Conservation (phyloP, 305 asterid genomes). For the Salvia sclarea region DNA sequence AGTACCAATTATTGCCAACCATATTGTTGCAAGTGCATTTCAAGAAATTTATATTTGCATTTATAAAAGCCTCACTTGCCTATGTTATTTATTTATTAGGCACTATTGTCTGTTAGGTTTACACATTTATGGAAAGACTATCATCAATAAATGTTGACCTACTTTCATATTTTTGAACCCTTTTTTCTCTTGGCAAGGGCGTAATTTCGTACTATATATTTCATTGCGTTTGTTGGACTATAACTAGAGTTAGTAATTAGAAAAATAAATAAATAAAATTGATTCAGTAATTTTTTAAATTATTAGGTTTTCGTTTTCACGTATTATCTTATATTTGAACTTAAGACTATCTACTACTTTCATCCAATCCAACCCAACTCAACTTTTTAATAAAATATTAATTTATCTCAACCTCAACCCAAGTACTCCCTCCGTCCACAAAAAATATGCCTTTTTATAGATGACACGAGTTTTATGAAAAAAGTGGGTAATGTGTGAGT, state of each 20-base stretch:
- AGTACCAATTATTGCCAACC: constrained; percentile 27
- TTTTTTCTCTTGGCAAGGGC: background rate
- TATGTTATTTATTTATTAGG: constrained; percentile 15
- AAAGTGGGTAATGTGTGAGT: too few relatives aligned
- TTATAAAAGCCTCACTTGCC: background rate
- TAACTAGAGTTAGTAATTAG: background rate
- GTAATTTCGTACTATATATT: background rate
- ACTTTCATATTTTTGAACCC: background rate
- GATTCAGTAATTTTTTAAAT: too few relatives aligned
- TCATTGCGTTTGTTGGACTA: background rate
- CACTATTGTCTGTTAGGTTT: background rate
- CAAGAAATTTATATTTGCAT: constrained; percentile 21
- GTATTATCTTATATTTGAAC: too few relatives aligned
- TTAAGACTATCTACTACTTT: too few relatives aligned
- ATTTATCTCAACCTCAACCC: too few relatives aligned
- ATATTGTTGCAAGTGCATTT: constrained; percentile 36
- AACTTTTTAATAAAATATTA: too few relatives aligned
- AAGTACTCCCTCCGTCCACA: too few relatives aligned
- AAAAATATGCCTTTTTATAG: too few relatives aligned
- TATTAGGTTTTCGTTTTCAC: background rate
- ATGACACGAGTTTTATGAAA: too few relatives aligned
- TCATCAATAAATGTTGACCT: constrained; percentile 18
- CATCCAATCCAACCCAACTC: too few relatives aligned
- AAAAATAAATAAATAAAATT: too few relatives aligned
- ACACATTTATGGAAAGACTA: constrained; percentile 15